Base-by-base conservation (phyloP, 768 basidiomycete genomes). In the Tylopilus sp. region DNA sequence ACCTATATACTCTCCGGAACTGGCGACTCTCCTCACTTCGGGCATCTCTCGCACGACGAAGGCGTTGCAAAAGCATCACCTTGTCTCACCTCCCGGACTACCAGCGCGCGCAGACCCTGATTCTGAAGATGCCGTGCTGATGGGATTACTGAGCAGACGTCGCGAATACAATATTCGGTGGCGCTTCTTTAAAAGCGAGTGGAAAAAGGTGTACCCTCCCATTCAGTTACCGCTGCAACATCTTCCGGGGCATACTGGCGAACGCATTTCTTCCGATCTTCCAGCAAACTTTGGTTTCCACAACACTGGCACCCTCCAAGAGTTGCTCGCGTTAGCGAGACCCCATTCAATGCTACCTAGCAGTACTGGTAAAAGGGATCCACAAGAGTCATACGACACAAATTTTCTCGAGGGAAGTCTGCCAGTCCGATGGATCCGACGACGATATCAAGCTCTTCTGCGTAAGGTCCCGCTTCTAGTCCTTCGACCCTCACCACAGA, bases 131-230 rank as follows among this genome's bases (percentile, higher is more conserved):
- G 82, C 83, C 2, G 65, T 65, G 26, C 59, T 86, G 4, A 70
- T 87, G 30, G 89, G 88, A 3, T 79, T 76, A 11, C 72, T 90
- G 38, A 87, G 86, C 73, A 87, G 81, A 63, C 81, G 89, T 31
- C 79, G 89, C 40, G 81, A 89, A 65, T 76, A 83, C 45, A 92
- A 93, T 68, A 75, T 84, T 42, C 82, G 82, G 21, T 81, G 85
- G 82, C 80, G 82, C 21, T 87, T 76, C 62, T 89, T 83, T 67
- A 70, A 65, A 16, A 59, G 56, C 11, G 80, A 88, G 63, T 74
- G 74, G 57, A 78, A 74, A 60, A 85, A 82, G 58, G 69, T 85
- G 22, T 62, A 70, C 4, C 83, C 84, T 24, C 88, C 90, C 8
- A 65, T 90, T n/a, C 74, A 83, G 56, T 62, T 81, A 16, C 65